These are phyloP conservation scores for Lasiosphaeria ovina DNA, from an alignment of 495 filamentous ascomycete species.

Conservation along the genomic window DNA sequence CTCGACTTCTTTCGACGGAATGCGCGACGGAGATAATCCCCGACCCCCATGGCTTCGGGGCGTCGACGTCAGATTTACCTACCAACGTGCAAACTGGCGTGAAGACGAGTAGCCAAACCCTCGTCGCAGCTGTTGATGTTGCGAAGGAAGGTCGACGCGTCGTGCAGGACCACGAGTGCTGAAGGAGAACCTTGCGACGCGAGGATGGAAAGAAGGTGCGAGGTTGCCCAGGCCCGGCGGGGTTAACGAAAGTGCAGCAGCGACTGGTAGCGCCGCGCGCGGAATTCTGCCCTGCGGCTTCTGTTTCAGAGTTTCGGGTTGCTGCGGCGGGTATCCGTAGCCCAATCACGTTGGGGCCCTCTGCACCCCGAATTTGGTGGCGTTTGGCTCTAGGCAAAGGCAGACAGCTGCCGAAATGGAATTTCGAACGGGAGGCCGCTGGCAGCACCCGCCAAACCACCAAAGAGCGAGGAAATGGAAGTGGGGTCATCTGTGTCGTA, in stretches of 20 bases:
- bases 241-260: background rate
- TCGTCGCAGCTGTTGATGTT: background rate
- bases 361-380: background rate
- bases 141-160: background rate
- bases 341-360: background rate
- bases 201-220: background rate
- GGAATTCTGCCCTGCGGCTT: background rate
- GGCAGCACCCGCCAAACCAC: too few relatives aligned
- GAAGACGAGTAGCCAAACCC: background rate
- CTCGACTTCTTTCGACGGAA: background rate
- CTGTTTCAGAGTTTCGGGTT: background rate
- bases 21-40: background rate
- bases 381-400: background rate
- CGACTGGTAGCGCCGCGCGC: too few relatives aligned
- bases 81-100: background rate
- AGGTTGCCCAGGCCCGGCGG: too few relatives aligned
- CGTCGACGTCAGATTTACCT: background rate
- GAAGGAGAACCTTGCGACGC: background rate
- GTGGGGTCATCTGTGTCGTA: too few relatives aligned
- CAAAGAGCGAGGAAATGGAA: too few relatives aligned
- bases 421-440: too few relatives aligned
- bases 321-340: background rate
- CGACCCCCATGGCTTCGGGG: background rate
- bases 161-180: background rate
- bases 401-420: too few relatives aligned